A percentile compares a stretch with the other conserved stretches of the same genome.
Conservation (phyloP, 1,139 yeast species). For the Suhomyces ambrosiae region DNA sequence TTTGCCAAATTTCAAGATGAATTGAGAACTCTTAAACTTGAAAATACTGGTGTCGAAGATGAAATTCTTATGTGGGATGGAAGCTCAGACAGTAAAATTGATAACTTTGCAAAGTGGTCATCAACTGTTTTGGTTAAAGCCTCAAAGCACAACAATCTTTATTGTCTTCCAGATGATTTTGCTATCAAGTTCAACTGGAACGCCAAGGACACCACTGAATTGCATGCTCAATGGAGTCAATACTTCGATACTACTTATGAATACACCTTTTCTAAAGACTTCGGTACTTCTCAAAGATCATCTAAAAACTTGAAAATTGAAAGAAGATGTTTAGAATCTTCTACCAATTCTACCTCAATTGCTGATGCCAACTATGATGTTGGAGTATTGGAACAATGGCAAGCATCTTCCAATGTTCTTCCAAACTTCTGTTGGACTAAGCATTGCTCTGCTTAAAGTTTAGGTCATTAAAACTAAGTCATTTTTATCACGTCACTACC, state of each 20-base stretch:
- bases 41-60: conserved; percentile 16
- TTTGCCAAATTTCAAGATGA: conserved; percentile 25
- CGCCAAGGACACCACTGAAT: conserved; percentile 16
- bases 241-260: conserved; percentile 23
- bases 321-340: conserved; percentile 11
- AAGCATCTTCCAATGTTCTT: conserved; percentile 23
- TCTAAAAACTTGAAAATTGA: conserved; percentile 13
- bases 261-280: conserved; percentile 17
- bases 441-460: conserved; percentile 10
- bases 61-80: conserved; percentile 19
- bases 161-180: conserved; percentile 36
- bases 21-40: conserved; percentile 19
- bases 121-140: conserved; percentile 29
- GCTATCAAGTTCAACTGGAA: conserved; percentile 28
- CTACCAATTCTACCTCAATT: conserved; percentile 17
- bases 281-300: conserved; percentile 10
- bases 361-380: conserved; percentile 20
- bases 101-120: conserved; percentile 23
- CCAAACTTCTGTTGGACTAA: conserved; percentile 35
- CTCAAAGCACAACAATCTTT: conserved; percentile 25
- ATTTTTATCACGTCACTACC: conserved; percentile 1
- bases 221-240: conserved; percentile 20
- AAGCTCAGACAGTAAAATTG: conserved; percentile 23
- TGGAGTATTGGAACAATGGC: conserved; percentile 21
- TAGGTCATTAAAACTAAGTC: conserved; percentile 2